A percentile compares a stretch with the other conserved stretches of the same genome.
Conservation (phyloP, 2,329 filamentous ascomycete species). For the Pseudocercospora cruenta region DNA sequence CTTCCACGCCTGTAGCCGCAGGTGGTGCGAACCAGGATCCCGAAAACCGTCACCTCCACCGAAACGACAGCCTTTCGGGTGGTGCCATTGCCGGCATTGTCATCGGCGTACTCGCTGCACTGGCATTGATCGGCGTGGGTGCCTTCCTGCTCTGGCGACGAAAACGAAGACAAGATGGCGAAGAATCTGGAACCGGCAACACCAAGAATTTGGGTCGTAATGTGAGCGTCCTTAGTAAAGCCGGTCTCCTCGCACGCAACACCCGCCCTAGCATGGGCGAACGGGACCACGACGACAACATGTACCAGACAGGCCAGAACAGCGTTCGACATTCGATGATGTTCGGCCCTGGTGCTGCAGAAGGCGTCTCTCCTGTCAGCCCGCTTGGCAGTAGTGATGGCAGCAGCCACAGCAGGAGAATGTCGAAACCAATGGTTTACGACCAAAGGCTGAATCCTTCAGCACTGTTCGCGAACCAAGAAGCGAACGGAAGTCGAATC, state of each 20-base stretch:
- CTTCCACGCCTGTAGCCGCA: constrained; percentile 40
- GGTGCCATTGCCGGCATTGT: constrained; percentile 50
- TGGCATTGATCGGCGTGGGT: constrained; percentile 43
- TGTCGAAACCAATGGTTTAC: constrained; percentile 51
- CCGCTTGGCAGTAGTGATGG: constrained; percentile 36
- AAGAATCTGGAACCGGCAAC: constrained; percentile 19
- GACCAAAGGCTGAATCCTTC: constrained; percentile 55
- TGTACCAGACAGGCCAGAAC: constrained; percentile 30
- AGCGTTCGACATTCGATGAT: constrained; percentile 40
- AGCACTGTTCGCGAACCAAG: constrained; percentile 48
- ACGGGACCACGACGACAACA: constrained; percentile 30
- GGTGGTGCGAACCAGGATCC: constrained; percentile 24
- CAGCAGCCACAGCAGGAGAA: constrained; percentile 36
- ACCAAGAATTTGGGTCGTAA: constrained; percentile 41
- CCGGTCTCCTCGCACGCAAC: constrained; percentile 46
- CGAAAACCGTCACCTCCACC: constrained; percentile 25
- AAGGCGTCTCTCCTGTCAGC: constrained; percentile 37
- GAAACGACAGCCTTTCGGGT: constrained; percentile 40
- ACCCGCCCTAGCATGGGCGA: constrained; percentile 34
- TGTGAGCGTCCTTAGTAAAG: constrained; percentile 53
- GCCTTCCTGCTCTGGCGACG: constrained; percentile 47
- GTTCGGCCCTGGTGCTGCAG: constrained; percentile 31
- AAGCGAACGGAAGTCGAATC: constrained; percentile 50
- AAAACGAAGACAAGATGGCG: constrained; percentile 31
- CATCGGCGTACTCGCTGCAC: constrained; percentile 45